A percentile compares a stretch with the other conserved stretches of the same genome.
phyloP scores from a whole-genome alignment of 177 flowering plant genomes.

The Vitis hybrid region DNA sequence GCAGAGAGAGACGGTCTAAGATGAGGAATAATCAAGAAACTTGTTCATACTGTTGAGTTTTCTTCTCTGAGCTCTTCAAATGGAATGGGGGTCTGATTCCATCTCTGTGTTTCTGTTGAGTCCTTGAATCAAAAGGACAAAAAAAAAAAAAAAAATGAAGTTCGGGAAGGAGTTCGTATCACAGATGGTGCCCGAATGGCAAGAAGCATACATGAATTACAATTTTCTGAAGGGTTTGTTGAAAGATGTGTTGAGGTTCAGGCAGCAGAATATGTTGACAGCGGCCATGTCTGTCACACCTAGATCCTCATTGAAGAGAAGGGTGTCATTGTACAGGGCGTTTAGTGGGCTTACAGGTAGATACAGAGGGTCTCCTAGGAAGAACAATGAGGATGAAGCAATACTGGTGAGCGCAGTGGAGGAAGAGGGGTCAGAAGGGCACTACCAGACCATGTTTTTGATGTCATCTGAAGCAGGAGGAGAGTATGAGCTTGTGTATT shows the following conservation, averaged over 20 bases:
- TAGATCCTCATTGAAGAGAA: conserved; percentile 17
- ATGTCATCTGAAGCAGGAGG: conserved; percentile 28
- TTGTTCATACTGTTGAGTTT: no score
- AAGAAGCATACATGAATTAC: conserved; percentile 19
- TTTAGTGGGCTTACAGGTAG: conserved; percentile 40
- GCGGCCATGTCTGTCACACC: not conserved
- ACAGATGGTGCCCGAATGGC: conserved; percentile 22
- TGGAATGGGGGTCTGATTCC: no score
- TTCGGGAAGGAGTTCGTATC: conserved; percentile 17
- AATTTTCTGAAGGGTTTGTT: conserved; percentile 4
- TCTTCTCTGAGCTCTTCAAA: no score
- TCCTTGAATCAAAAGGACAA: no score
- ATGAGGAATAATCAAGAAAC: no score
- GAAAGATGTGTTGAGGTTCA: conserved; percentile 8
- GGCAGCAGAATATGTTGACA: not conserved
- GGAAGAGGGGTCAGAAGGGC: conserved; percentile 14
- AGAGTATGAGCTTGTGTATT: conserved; percentile 31
- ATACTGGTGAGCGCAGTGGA: conserved; percentile 25
- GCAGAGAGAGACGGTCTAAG: no score
- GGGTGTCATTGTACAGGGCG: conserved; percentile 33
- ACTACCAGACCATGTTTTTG: conserved; percentile 33
- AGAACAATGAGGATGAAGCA: conserved; percentile 26
- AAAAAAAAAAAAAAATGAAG: conserved; percentile 9
- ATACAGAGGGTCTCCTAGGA: conserved; percentile 15
- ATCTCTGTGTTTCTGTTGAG: no score